Evolutionary conservation across 2,329 filamentous ascomycete species (phyloP), one percentile per base, ranked within the genome.

Genomic region (Fusarium siculi): DNA sequence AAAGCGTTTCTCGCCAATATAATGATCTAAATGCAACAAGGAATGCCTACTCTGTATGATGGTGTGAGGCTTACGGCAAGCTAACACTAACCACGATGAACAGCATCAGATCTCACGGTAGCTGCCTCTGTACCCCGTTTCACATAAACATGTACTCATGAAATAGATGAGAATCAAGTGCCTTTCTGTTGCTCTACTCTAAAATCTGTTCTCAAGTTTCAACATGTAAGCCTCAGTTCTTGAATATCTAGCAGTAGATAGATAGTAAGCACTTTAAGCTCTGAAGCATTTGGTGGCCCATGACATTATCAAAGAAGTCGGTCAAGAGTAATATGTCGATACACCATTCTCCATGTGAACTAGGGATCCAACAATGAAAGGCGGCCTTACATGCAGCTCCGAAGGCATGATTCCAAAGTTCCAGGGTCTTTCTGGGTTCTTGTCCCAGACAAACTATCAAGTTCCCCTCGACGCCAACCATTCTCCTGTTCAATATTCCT

Each of bases 361-460:
- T 16, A 50, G 74, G 30, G 72, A 68, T 42, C 67, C 56, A 14
- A 72, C 65, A 10, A 70, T 75, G 21, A 34, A 50, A 5, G 67
- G 43, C 0, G 67, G 72, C 5, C 49, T 76, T n/a, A 74, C 61
- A 14, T 76, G 66, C 34, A 75, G 64, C 34, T 75, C 70, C 12
- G 63, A 75, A 25, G 64, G 64, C 19, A 72, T 74, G 64, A 64
- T 72, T 10, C 67, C 57, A 9, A 75, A 60, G 1, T 74, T 75
- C 43, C 75, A 78, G 10, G 81, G 80, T 21, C 63, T 84, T 16
- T 79, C 81, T 3, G 62, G 67, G 11, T 84, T 81, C 52, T 71
- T 83, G 2, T 74, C 77, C 25, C 79, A 79, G 56, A 81, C 72
- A 16, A 72, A 73, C 9, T 83, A 83, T 62, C 70, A 75, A 54